phyloP scores from a whole-genome alignment of 2,329 filamentous ascomycete species.

The Fusarium lyarnte region DNA sequence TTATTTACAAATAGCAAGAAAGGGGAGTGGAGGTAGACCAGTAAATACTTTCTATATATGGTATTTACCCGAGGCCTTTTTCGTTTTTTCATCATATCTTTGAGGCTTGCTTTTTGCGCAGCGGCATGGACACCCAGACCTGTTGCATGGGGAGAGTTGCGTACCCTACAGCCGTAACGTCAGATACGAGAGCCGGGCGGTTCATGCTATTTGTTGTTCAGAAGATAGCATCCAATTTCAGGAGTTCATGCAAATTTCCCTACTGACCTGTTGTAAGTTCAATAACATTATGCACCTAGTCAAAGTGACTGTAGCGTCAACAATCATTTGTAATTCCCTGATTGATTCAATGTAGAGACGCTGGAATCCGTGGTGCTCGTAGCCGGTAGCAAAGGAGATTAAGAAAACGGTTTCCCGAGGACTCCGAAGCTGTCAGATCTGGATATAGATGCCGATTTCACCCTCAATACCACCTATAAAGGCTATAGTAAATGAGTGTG shows the following conservation, averaged over 20 bases:
- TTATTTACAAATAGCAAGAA: no score
- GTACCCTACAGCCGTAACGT: fast-evolving
- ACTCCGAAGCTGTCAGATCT: fast-evolving
- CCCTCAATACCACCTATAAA: not conserved
- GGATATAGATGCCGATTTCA: not conserved
- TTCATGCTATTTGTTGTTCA: fast-evolving
- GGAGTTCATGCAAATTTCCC: fast-evolving
- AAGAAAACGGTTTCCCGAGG: fast-evolving
- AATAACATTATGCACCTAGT: fast-evolving
- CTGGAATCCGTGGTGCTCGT: no score
- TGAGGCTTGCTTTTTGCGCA: fast-evolving
- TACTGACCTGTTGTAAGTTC: fast-evolving
- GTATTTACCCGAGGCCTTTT: no score
- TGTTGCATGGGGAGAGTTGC: fast-evolving
- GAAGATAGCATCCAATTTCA: fast-evolving
- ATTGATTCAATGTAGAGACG: no score
- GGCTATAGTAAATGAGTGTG: not conserved
- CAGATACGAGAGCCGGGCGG: fast-evolving
- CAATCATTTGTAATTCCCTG: no score
- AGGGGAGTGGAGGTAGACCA: no score
- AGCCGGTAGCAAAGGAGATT: no score
- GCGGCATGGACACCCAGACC: fast-evolving
- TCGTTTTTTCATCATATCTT: no score
- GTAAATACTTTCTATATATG: no score
- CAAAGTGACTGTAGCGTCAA: not conserved